Percentiles rank a stretch among this genome's conserved stretches.
These are phyloP conservation scores for Apiotrichum montevideense DNA, from an alignment of 1,284 basidiomycete genomes.

Conservation along the genomic window DNA sequence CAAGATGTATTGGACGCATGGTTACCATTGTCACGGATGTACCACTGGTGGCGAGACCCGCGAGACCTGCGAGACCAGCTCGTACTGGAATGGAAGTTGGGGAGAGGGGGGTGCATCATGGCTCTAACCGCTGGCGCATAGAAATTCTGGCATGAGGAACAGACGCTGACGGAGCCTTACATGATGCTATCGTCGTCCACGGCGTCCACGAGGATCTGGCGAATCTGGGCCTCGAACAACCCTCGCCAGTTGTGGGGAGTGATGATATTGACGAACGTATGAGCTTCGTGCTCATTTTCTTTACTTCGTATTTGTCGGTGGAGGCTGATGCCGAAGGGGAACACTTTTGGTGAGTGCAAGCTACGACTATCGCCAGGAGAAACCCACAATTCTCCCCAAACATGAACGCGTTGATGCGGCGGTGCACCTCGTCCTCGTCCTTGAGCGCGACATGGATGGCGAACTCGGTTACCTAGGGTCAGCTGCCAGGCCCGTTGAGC, in stretches of 20 bases:
- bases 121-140: neutral
- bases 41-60: too few species aligned
- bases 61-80: too few species aligned
- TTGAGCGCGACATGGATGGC: neutral
- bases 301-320: neutral
- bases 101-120: neutral
- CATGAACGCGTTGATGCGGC: neutral
- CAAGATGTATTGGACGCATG: slow-evolving; percentile 5
- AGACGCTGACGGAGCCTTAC: neutral
- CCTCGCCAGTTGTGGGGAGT: neutral
- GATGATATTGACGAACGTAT: neutral
- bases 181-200: neutral
- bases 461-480: neutral
- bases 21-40: slow-evolving; percentile 2
- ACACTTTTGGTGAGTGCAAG: neutral
- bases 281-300: neutral
- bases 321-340: neutral
- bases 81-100: too few species aligned
- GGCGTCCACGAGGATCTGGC: neutral
- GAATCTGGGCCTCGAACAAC: neutral
- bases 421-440: neutral
- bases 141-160: neutral
- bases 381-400: neutral
- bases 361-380: neutral
- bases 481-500: too few species aligned